Conservation (phyloP, 202 grass and related monocot species). For the Cymbopogon flexuosus region DNA sequence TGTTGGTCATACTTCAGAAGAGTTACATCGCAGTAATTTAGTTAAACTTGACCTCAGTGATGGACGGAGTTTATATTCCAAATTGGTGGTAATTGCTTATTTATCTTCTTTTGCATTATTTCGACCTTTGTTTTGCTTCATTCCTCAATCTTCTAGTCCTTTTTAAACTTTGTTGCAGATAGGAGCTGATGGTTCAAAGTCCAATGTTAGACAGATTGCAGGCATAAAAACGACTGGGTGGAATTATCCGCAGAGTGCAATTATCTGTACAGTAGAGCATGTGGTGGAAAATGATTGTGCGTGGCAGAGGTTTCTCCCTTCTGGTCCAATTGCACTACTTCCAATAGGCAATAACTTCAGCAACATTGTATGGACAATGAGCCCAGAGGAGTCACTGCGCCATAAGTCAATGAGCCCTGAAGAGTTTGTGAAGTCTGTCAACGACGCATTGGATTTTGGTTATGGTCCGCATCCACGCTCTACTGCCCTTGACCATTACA, state of each 20-base stretch:
- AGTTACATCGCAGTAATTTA: slow-evolving; percentile 44
- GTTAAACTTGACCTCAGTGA: slow-evolving; percentile 73
- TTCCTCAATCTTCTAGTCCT: background rate
- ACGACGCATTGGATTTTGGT: slow-evolving; percentile 75
- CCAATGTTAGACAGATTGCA: slow-evolving; percentile 67
- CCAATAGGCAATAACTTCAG: slow-evolving; percentile 75
- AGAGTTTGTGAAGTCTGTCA: slow-evolving; percentile 77
- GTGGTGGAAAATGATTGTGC: slow-evolving; percentile 55
- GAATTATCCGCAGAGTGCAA: slow-evolving; percentile 74
- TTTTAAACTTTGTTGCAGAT: slow-evolving; percentile 47
- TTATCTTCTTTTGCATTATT: slow-evolving; percentile 15
- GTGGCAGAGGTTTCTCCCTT: slow-evolving; percentile 95
- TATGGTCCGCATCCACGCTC: slow-evolving; percentile 64
- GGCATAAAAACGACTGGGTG: slow-evolving; percentile 79
- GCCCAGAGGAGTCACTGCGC: slow-evolving; percentile 52
- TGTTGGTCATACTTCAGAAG: slow-evolving; percentile 18
- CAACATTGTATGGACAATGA: slow-evolving; percentile 99
- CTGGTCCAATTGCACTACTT: slow-evolving; percentile 79
- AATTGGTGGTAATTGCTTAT: slow-evolving; percentile 75
- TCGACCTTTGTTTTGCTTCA: slow-evolving; percentile 8
- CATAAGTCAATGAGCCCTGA: slow-evolving; percentile 73
- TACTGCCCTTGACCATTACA: slow-evolving; percentile 51
- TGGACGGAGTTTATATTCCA: slow-evolving; percentile 65
- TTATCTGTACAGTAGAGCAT: slow-evolving; percentile 94
- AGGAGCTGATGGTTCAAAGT: slow-evolving; percentile 89